Base-by-base conservation (phyloP, 805 yeast species). In the Ogataea salicorniae region DNA sequence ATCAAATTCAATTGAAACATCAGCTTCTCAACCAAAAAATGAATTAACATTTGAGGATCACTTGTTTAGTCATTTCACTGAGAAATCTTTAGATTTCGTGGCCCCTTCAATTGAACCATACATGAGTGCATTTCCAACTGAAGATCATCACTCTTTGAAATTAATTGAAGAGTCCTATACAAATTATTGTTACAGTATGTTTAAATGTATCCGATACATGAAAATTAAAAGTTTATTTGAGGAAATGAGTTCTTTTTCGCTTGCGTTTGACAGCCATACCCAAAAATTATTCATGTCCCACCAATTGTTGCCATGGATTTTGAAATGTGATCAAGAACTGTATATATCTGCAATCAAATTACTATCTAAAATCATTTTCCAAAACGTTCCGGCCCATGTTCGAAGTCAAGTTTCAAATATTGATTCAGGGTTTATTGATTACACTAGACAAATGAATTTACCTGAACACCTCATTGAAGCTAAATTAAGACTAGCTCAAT, bases 121-220 rank as follows among this genome's bases (percentile, higher is more conserved):
- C 34, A 48, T 37, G 41, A 56, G 34, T 46, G 22, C 48, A 20
- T 48, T 49, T 17, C 46, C 46, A n/a, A 22, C 46, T 2, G 53
- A 50, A 18, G 51, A 52, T 23, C 50, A 44, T 17, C 29, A 7
- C 4, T 23, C 20, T 36, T 46, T 54, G 16, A 41, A 46, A 23
- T 42, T 47, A 20, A 41, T 88, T 42, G 75, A 74, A 47, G 79
- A 82, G 3, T 62, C 83, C 17, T 87, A 87, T 66, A 76, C 73
- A 49, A 73, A 81, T 8, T 83, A 84, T 60, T 83, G 89, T 58
- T 76, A 77, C 36, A 64, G 81, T 6, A 64, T 86, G 33, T 80
- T 85, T 50, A 88, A 85, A 51, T 73, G 80, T 42, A 66, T 88
- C 47, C 71, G 91, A 51, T 82, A 72, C 58, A 76, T 87, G 80